Percentiles rank a stretch among this genome's conserved stretches.
phyloP scores from a whole-genome alignment of 2,329 filamentous ascomycete species.

The Sclerotinia sclerotiorum region DNA sequence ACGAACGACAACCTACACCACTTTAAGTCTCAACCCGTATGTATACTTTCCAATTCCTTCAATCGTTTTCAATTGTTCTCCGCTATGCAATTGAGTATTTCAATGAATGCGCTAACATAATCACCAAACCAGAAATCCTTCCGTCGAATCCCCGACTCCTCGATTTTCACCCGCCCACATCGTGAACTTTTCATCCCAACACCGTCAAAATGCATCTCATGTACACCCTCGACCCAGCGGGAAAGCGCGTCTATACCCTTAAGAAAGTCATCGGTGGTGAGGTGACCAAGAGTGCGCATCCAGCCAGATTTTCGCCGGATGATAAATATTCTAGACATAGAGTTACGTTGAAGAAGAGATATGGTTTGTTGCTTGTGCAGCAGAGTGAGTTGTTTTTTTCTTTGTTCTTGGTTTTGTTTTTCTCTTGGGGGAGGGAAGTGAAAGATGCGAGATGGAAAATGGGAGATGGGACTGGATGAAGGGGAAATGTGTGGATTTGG shows the following conservation, averaged over 20 bases:
- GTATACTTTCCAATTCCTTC: neutral
- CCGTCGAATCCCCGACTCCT: neutral
- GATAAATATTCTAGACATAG: conserved; percentile 98
- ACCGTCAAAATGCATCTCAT: conserved; percentile 62
- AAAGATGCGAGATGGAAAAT: neutral
- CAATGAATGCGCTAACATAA: neutral
- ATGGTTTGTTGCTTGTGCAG: conserved; percentile 83
- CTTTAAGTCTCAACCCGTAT: neutral
- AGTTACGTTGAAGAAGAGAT: conserved; percentile 92
- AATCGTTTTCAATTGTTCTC: neutral
- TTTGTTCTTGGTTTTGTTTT: neutral
- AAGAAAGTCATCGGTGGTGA: conserved; percentile 83
- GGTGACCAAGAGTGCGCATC: conserved; percentile 94
- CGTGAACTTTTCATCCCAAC: neutral
- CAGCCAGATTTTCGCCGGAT: conserved; percentile 94
- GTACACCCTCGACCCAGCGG: conserved; percentile 81
- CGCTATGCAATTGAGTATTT: neutral
- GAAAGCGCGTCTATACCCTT: conserved; percentile 91
- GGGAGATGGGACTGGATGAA: conserved; percentile 27
- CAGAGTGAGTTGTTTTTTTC: conserved; percentile 50
- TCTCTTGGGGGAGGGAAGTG: neutral
- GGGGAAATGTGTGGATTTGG: no score
- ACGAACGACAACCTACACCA: conserved; percentile 4
- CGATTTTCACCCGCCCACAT: neutral
- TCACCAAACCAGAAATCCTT: neutral